Base-by-base conservation (phyloP, 1,139 yeast species). In the Chernovozyma sophiae-reginae region DNA sequence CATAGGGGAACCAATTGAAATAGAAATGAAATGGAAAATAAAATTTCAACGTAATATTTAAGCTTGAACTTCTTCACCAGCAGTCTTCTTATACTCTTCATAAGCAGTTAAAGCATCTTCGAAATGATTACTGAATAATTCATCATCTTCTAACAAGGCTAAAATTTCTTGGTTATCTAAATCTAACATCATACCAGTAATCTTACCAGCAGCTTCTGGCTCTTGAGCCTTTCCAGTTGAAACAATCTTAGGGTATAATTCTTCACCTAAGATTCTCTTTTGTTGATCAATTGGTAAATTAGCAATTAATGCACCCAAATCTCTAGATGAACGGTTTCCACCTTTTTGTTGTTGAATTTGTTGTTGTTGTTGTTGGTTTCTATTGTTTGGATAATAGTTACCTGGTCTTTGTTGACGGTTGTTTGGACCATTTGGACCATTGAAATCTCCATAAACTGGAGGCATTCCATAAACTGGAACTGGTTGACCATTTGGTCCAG, bases 131-230 rank as follows among this genome's bases (percentile, higher is more conserved):
- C 83, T 84, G 74, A 92, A 86, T 53, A 86, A 79, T 55, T 81
- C 90, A 49, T 87, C 96, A 62, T 90, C 95, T 58, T 84, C 92
- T 63, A 86, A 80, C 64, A 92, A 77, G 47, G 86, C 84, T 60
- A 90, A 72, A 56, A 94, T 86, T 72, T 92, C 97, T 59, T 81
- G 80, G 69, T 86, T 86, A 60, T 89, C 95, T 80, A 92, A 82
- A 63, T 90, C 97, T 62, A 92, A 80, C 76, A 92, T 81, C 98
- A 92, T 92, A 74, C 97, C 98, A 52, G 99, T 92, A 63, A 92
- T 89, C 77, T 90, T 92, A 72, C 97, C 96, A 52, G 97, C 97
- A 60, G 96, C 90, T 68, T 87, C 96, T 46, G 86, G 86, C 60
- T 86, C 95, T 55, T 75, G 77, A 47, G 81, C 81, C 65, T 85